Conservation (phyloP, 192 early-diverging fungal species). For the Umbelopsis sp. region DNA sequence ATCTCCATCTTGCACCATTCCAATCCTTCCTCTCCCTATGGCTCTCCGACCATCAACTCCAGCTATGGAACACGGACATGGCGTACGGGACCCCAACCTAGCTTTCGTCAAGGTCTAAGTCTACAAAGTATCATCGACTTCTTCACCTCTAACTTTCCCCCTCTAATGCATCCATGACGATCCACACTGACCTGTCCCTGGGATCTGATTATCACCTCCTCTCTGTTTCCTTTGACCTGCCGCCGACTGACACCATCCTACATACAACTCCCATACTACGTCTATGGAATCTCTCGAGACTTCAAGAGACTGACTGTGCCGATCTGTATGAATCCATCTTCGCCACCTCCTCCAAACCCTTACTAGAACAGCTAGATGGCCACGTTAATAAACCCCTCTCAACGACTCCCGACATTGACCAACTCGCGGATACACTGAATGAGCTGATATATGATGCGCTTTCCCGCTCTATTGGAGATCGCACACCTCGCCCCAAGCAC, state of each 20-base stretch:
- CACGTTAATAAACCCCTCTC: neutral
- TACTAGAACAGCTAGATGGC: neutral
- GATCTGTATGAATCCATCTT: neutral
- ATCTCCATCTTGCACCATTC: constrained; percentile 12
- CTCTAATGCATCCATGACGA: neutral
- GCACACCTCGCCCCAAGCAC: neutral
- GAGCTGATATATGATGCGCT: neutral
- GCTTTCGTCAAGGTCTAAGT: neutral
- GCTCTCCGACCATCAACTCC: neutral
- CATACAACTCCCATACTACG: neutral
- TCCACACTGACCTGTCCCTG: neutral
- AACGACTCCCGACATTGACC: neutral
- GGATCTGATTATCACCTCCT: neutral
- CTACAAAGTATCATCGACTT: neutral
- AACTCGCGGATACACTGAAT: neutral
- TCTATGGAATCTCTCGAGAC: neutral
- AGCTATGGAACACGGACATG: neutral
- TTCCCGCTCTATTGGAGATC: neutral
- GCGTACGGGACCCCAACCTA: neutral
- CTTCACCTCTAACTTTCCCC: neutral
- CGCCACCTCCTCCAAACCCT: neutral
- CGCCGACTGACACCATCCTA: neutral
- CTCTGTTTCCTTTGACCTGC: neutral
- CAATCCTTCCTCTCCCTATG: neutral
- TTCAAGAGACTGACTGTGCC: neutral